These are phyloP conservation scores for Botrytis medusae DNA, from an alignment of 2,329 filamentous ascomycete genomes.

Conservation along the genomic window DNA sequence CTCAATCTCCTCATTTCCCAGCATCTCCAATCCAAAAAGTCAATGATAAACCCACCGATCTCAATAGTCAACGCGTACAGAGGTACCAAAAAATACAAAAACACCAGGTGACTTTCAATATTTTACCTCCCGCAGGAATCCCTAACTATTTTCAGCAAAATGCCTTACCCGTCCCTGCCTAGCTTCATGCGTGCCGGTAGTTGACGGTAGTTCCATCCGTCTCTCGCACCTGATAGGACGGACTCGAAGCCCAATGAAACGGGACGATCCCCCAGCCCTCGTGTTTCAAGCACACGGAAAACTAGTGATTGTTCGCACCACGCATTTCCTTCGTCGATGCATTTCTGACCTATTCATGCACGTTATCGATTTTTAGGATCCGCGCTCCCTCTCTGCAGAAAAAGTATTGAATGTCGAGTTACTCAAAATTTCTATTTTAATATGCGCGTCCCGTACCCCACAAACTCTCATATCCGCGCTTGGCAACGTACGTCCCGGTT, in stretches of 20 bases:
- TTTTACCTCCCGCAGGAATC: constrained; percentile 10
- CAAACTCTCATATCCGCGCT: background rate
- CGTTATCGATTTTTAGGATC: background rate
- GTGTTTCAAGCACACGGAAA: background rate
- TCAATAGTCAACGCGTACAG: background rate
- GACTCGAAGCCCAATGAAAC: no score
- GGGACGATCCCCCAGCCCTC: background rate
- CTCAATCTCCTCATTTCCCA: background rate
- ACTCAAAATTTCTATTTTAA: background rate
- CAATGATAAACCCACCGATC: background rate
- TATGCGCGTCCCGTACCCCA: background rate
- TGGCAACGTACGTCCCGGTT: constrained; percentile 1
- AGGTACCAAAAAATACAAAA: background rate
- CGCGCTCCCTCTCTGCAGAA: background rate
- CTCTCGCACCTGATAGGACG: background rate
- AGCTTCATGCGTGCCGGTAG: constrained; percentile 4
- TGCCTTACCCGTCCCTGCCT: background rate
- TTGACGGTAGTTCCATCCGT: background rate
- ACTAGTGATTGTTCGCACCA: no score
- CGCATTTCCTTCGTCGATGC: no score
- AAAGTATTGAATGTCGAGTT: background rate
- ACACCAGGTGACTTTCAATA: constrained; percentile 2
- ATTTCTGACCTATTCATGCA: background rate
- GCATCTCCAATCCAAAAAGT: background rate
- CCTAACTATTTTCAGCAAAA: background rate